Conservation (phyloP, 305 asterid species). For the Salvia sclarea region DNA sequence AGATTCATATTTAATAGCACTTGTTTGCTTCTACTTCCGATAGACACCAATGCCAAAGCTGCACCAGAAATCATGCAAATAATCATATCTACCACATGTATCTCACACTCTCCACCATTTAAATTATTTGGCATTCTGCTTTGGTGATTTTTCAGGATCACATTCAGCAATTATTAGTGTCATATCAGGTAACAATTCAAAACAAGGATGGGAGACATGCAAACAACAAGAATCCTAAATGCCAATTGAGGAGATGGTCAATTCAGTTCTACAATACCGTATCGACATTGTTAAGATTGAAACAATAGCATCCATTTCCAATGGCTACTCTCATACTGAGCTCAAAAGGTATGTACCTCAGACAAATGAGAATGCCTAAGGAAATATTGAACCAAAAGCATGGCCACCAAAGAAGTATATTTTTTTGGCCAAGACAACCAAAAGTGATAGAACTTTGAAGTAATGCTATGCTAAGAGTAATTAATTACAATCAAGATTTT, state of each 20-base stretch:
- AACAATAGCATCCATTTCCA: constrained; percentile 1
- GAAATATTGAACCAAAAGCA: constrained; percentile 21
- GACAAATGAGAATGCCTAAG: constrained; percentile 22
- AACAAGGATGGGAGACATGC: constrained; percentile 18
- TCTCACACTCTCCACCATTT: constrained; percentile 10
- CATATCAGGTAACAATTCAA: background rate
- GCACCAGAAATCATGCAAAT: constrained; percentile 20
- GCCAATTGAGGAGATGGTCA: background rate
- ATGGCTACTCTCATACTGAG: constrained; percentile 16
- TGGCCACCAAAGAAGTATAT: background rate
- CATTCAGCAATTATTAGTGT: constrained; percentile 9
- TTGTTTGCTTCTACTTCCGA: constrained; percentile 18
- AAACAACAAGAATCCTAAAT: constrained; percentile 20
- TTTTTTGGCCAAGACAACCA: constrained; percentile 7
- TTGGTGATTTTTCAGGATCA: background rate
- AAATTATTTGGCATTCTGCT: constrained; percentile 15
- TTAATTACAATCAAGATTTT: constrained; percentile 27
- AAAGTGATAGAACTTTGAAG: background rate
- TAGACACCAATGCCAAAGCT: constrained; percentile 19
- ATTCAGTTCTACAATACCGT: constrained; percentile 15
- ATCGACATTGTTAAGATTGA: background rate
- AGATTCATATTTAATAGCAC: constrained; percentile 19
- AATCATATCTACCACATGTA: constrained; percentile 17
- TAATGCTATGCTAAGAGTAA: constrained; percentile 18
- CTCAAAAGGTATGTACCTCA: constrained; percentile 10